phyloP scores from a whole-genome alignment of 805 yeast genomes.

The Candida sakaeoensis region DNA sequence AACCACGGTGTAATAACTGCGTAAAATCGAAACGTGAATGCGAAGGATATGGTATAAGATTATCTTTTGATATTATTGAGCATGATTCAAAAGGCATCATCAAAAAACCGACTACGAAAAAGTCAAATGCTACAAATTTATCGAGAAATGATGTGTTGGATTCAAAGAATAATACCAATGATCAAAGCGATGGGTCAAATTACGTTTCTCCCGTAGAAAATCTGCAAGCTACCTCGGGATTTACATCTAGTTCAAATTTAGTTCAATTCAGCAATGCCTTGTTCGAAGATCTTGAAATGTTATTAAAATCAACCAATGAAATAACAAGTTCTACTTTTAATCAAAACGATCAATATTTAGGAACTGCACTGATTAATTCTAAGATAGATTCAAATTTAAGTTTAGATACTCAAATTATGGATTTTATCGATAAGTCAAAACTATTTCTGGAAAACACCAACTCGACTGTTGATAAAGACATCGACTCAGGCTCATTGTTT shows the following conservation, averaged over 20 bases:
- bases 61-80: slow-evolving; percentile 51
- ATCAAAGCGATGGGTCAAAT: neutral
- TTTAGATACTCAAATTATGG: slow-evolving; percentile 7
- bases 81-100: slow-evolving; percentile 4
- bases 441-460: neutral
- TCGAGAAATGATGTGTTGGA: neutral
- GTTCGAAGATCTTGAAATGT: slow-evolving; percentile 23
- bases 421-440: slow-evolving; percentile 6
- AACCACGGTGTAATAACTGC: slow-evolving; percentile 22
- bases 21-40: slow-evolving; percentile 48
- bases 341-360: too few relatives aligned
- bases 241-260: slow-evolving; percentile 14
- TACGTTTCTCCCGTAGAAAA: neutral
- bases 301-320: slow-evolving; percentile 12
- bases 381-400: neutral
- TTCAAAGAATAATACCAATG: neutral
- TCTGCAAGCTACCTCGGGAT: neutral
- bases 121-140: neutral
- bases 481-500: slow-evolving; percentile 8
- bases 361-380: neutral
- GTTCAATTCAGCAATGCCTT: slow-evolving; percentile 21
- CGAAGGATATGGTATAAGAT: slow-evolving; percentile 57
- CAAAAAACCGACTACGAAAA: neutral
- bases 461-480: neutral
- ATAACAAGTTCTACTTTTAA: neutral